These are phyloP conservation scores for Dothidotthia symphoricarpi DNA, from an alignment of 2,329 filamentous ascomycete species.

Conservation along the genomic window DNA sequence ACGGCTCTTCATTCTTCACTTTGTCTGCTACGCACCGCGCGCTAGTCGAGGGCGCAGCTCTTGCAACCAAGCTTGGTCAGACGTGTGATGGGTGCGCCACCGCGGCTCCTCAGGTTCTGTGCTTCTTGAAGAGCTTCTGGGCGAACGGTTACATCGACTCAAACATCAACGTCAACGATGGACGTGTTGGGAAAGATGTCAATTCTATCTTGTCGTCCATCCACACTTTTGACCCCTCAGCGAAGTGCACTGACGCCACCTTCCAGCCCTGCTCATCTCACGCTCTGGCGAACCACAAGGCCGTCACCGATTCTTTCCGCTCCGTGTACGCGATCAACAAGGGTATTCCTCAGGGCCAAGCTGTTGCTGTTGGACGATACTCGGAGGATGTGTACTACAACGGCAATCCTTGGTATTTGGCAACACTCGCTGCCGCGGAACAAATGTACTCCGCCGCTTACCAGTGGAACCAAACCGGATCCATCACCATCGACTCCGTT, in stretches of 20 bases:
- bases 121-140: conserved; percentile 76
- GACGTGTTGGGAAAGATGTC: conserved; percentile 67
- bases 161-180: conserved; percentile 61
- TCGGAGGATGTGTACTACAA: conserved; percentile 67
- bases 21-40: conserved; percentile 66
- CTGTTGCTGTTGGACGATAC: conserved; percentile 50
- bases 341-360: conserved; percentile 59
- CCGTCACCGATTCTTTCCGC: conserved; percentile 72
- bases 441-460: conserved; percentile 75
- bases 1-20: conserved; percentile 78
- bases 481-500: conserved; percentile 61
- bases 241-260: conserved; percentile 65
- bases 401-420: conserved; percentile 78
- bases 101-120: conserved; percentile 68
- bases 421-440: conserved; percentile 74
- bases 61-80: conserved; percentile 64
- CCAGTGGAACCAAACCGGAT: conserved; percentile 64
- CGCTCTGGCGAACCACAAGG: conserved; percentile 70
- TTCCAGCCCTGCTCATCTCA: conserved; percentile 71
- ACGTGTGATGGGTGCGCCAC: conserved; percentile 60
- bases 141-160: conserved; percentile 62
- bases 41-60: conserved; percentile 60
- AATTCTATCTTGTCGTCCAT: conserved; percentile 62
- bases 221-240: conserved; percentile 64
- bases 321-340: conserved; percentile 67